Evolutionary conservation across 1,139 yeast species (phyloP), one percentile per base, ranked within the genome.

Genomic region (Saccharomyces pastorianus): DNA sequence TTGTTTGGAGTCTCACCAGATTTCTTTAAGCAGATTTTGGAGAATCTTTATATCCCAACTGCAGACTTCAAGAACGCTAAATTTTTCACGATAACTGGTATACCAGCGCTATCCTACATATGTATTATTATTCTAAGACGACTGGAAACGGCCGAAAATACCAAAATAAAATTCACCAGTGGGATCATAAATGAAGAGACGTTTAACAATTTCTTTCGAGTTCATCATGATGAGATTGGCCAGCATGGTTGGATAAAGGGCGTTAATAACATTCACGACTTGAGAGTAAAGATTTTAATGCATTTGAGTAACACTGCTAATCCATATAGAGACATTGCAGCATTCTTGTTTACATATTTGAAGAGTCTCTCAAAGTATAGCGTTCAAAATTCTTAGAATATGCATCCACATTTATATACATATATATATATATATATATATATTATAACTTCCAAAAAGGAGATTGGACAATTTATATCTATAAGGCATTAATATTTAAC

Each of bases 91-190:
- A 55, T 85, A 0, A 77, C 82, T 55, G 78, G 81, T 53, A 73
- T 81, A 27, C 84, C 89, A 0, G 73, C 82, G 1, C 79, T 82
- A 68, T 71, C 81, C 1, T 76, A 73, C 26, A 62, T 77, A 2
- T 71, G 79, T 9, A 38, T 46, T 9, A 41, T 34, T 6, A 48
- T 55, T 23, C 29, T 63, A 27, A 47, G 49, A 23, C 32, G 51
- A 13, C 13, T 62, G 4, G 65, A 63, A 55, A 27, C 32, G 9
- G 51, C 46, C 27, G 20, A 51, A 6, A 41, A 51, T 8, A 46
- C 55, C 7, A 38, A 13, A 20, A 49, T 41, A 13, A 34, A 26
- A 11, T 49, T 50, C n/a, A 53, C 47, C 26, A 34, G 32, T 6
- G 49, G 41, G 5, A 52, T 55, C 4, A 42, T 56, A 8, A 55